Evolutionary conservation across 805 yeast genomes (phyloP), one percentile per base, ranked within the genome.

Genomic region (Lipomyces yamanashiensis): DNA sequence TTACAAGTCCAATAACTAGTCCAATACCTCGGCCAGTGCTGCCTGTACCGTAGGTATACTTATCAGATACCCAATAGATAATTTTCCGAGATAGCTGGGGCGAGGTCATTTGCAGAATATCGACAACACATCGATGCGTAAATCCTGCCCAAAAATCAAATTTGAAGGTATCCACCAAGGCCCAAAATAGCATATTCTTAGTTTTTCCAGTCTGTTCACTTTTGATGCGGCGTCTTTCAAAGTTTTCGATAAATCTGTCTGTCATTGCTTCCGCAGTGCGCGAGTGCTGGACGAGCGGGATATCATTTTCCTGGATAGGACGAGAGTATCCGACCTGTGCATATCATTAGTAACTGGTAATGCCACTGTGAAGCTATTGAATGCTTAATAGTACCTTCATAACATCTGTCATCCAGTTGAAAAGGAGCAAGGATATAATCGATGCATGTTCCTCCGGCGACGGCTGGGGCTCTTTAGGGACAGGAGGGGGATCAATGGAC

Each of bases 21-120:
- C 95, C 96, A 17, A 89, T 79, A 62, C 96, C 97, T 47, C 76
- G 78, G 40, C 85, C 87, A 60, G 78, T 76, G 21, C 15, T 44
- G 7, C 40, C 58, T 28, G 75, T 69, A 39, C 73, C 71, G 34
- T 77, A 82, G 28, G 74, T 82, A 40, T 56, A 62, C 58, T 82
- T 80, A 53, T 73, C 72, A 67, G 82, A 84, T n/a, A 89, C 89
- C 70, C 84, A 89, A 49, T 78, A 79, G 65, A 90, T 88, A 62
- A 91, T 77, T 44, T 82, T 79, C 73, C 85, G 84, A 2, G 90
- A 84, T 9, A 90, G 73, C 68, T 90, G 77, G 0, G 96, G 92
- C 44, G 86, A 84, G 33, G 86, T 76, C 1, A 89, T 85, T 56
- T 73, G 76, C 4, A 73, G 60, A 7, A 70, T 48, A 69, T 79